Conservation (phyloP, 352 stramenopile genomes). For the Phytopythium helicoides region DNA sequence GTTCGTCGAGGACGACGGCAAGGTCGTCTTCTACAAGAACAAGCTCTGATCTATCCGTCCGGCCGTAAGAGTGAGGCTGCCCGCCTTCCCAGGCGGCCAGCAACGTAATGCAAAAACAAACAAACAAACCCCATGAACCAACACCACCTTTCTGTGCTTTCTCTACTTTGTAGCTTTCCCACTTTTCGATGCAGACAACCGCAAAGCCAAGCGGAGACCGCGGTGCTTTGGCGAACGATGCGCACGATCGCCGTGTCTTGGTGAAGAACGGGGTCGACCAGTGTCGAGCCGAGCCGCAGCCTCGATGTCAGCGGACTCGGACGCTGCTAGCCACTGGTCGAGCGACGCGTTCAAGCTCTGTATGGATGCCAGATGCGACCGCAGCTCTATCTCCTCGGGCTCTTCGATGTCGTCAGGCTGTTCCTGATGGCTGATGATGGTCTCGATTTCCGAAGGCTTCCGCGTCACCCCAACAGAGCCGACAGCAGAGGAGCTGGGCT, state of each 20-base stretch:
- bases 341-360: conserved; percentile 34
- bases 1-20: conserved; percentile 92
- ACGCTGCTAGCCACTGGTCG: conserved; percentile 3
- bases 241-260: background rate
- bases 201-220: background rate
- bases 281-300: background rate
- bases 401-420: conserved; percentile 13
- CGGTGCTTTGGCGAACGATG: background rate
- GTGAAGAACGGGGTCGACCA: background rate
- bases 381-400: conserved; percentile 29
- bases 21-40: conserved; percentile 91
- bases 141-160: background rate
- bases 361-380: conserved; percentile 43
- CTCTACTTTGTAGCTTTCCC: background rate
- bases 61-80: too few relatives aligned
- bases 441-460: background rate
- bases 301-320: background rate
- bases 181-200: background rate
- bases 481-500: background rate
- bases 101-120: background rate
- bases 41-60: conserved; percentile 22
- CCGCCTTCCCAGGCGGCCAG: too few relatives aligned
- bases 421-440: conserved; percentile 1
- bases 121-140: background rate
- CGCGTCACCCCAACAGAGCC: background rate